These are phyloP conservation scores for Rusavskia elegans DNA, from an alignment of 495 filamentous ascomycete species.

Conservation along the genomic window DNA sequence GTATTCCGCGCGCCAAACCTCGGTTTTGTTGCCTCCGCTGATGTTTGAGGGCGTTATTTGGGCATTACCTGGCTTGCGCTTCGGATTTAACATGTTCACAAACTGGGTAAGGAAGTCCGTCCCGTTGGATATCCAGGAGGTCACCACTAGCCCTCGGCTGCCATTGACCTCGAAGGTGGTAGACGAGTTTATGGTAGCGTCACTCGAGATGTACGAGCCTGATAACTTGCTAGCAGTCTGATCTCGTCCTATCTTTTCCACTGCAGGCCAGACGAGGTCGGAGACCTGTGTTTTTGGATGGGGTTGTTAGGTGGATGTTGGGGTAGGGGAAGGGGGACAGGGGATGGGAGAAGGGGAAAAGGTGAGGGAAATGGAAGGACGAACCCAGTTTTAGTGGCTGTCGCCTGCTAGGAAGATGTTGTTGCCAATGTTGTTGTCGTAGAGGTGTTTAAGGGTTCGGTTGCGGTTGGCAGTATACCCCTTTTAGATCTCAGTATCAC, in stretches of 20 bases:
- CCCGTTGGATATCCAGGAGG: conserved; percentile 32
- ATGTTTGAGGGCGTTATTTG: neutral
- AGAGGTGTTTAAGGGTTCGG: no score
- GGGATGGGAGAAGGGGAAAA: no score
- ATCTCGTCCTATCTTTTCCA: conserved; percentile 13
- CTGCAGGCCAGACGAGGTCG: no score
- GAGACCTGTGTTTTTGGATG: no score
- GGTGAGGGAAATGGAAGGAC: no score
- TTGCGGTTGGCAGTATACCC: no score
- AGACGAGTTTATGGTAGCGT: conserved; percentile 19
- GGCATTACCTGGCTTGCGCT: conserved; percentile 12
- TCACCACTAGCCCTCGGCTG: conserved; percentile 26
- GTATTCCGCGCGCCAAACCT: neutral
- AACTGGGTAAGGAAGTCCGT: conserved; percentile 23
- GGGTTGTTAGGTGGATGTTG: no score
- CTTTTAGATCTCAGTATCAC: no score
- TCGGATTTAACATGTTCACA: neutral
- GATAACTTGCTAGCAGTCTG: conserved; percentile 15
- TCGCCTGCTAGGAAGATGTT: no score
- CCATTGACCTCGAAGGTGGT: conserved; percentile 18
- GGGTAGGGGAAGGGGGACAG: no score
- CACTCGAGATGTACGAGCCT: conserved; percentile 19
- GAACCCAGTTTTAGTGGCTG: no score
- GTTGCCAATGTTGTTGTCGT: no score
- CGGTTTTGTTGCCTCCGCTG: neutral